Base-by-base conservation (phyloP, 2,329 filamentous ascomycete genomes). In the Calonectria honghensis region DNA sequence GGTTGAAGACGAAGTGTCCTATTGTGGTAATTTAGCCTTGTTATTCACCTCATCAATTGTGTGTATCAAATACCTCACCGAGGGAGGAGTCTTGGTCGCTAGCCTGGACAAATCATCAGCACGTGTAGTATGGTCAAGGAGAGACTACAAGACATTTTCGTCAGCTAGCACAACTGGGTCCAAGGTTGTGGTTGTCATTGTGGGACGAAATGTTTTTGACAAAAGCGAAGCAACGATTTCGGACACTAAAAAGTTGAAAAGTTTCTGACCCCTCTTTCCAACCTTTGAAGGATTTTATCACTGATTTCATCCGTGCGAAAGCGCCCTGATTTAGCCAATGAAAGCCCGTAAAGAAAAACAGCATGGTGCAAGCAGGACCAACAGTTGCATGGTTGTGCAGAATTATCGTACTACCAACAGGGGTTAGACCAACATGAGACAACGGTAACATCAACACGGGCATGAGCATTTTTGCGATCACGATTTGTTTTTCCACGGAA, bases 1-100 rank as follows among this genome's bases (percentile, higher is more conserved):
- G 3, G 70, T 68, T 16, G 70, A 72, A 7, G 70, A 72, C n/a
- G 51, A 31, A 35, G 14, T 6, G 6, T 72, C 70, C 70, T 72
- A n/a, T 29, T 27, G 16, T 5, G 52, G 16, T 6, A 3, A 27
- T 27, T 41, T 1, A 52, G 50, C 48, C 4, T 10, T n/a, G 32
- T n/a, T n/a, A 41, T 20, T 24, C 2, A 29, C n/a, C 13, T 3
- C 11, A 3, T 24, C 39, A 48, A 48, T 32, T 32, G 14, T 29
- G n/a, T 16, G 3, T 24, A 2, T 54, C n/a, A 50, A 20, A 20
- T 71, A 71, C 69, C 41, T 65, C 37, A 11, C 69, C 61, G 48
- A 66, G 27, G 6, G 50, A 65, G 18, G 61, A 71, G 48, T 66
- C 59, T 10, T 41, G 57, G 7, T 71, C 50, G 48, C n/a, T 52